Conservation (phyloP, 169 alveolate genomes). For the Plasmodium inui region DNA sequence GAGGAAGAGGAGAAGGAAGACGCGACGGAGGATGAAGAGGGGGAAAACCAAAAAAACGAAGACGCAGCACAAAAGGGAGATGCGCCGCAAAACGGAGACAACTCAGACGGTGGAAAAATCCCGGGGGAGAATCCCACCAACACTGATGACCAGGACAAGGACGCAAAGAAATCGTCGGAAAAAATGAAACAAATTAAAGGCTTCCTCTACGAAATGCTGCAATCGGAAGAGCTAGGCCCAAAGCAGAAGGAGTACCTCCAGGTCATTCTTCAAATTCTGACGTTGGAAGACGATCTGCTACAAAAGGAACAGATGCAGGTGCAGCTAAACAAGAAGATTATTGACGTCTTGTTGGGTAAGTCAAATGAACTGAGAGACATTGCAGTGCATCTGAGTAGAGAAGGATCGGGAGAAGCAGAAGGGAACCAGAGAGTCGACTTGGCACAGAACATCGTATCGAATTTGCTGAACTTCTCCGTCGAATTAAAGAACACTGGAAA, state of each 20-base stretch:
- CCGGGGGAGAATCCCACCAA: not conserved
- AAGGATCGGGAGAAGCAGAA: slow-evolving; percentile 17
- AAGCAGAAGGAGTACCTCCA: slow-evolving; percentile 44
- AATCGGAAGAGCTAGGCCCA: not conserved
- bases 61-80: too few species aligned
- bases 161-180: not conserved
- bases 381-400: slow-evolving; percentile 32
- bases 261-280: slow-evolving; percentile 17
- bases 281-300: slow-evolving; percentile 28
- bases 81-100: not conserved
- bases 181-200: not conserved
- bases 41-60: not conserved
- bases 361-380: slow-evolving; percentile 50
- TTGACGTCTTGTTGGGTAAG: slow-evolving; percentile 25
- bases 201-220: not conserved
- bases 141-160: not conserved
- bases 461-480: slow-evolving; percentile 40
- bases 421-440: slow-evolving; percentile 61
- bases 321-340: slow-evolving; percentile 31
- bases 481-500: slow-evolving; percentile 72
- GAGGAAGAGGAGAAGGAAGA: not conserved
- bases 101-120: not conserved
- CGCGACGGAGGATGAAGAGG: not conserved
- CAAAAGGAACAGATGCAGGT: slow-evolving; percentile 49
- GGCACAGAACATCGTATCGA: slow-evolving; percentile 70